Evolutionary conservation across 1,139 yeast species (phyloP).

Genomic region (Saccharomyces uvarum): DNA sequence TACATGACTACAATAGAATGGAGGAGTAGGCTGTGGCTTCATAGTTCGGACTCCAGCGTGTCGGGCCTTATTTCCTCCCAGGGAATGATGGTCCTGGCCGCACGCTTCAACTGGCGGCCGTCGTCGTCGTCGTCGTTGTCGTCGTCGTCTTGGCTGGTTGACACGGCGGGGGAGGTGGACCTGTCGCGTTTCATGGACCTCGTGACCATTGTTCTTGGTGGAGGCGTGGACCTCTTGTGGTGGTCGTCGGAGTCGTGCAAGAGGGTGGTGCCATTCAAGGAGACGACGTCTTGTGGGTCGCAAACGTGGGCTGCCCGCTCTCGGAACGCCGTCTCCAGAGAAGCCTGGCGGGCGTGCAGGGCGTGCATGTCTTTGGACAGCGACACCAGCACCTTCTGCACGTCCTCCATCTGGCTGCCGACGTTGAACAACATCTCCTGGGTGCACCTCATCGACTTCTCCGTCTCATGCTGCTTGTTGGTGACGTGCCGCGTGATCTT

Average conservation of each 20-base stretch:
- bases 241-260: slow-evolving; percentile 2
- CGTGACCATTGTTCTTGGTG: neutral
- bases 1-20: slow-evolving; percentile 2
- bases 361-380: slow-evolving; percentile 13
- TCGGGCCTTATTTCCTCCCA: slow-evolving; percentile 22
- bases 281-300: neutral
- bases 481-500: neutral
- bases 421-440: slow-evolving; percentile 13
- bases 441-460: slow-evolving; percentile 4
- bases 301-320: slow-evolving; percentile 1
- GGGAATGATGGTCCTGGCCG: slow-evolving; percentile 22
- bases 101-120: slow-evolving; percentile 6
- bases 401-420: slow-evolving; percentile 13
- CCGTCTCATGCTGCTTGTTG: slow-evolving; percentile 3
- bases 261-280: slow-evolving; percentile 8
- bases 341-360: slow-evolving; percentile 11
- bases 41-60: neutral
- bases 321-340: slow-evolving; percentile 11
- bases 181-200: neutral
- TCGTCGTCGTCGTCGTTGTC: neutral
- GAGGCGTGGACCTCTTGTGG: neutral
- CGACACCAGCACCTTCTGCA: slow-evolving; percentile 11
- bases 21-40: neutral
- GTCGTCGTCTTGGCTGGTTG: neutral
- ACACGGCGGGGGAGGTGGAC: neutral